Conservation (phyloP, 768 basidiomycete species). For the Sarcomyxa edulis region DNA sequence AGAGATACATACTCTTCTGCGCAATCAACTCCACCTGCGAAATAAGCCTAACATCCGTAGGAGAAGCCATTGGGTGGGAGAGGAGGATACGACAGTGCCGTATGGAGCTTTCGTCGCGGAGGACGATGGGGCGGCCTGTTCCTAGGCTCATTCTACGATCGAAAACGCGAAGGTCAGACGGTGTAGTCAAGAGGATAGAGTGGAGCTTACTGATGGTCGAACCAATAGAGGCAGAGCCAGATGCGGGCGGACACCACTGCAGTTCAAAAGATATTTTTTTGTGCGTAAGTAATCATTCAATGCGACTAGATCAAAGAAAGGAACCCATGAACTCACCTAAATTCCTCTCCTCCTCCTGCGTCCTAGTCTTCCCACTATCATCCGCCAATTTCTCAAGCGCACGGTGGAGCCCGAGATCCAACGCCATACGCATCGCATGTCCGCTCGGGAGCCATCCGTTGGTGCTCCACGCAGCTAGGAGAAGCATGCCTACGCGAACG, state of each 20-base stretch:
- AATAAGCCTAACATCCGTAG: constrained; percentile 85
- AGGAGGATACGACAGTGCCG: constrained; percentile 79
- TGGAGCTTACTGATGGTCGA: constrained; percentile 81
- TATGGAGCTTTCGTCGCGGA: constrained; percentile 86
- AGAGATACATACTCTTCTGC: constrained; percentile 68
- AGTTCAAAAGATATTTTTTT: constrained; percentile 6
- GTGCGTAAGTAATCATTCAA: no score
- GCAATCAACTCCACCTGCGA: constrained; percentile 86
- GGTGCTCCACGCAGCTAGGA: constrained; percentile 90
- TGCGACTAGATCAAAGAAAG: constrained; percentile 5
- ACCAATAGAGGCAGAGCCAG: constrained; percentile 94
- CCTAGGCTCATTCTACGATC: constrained; percentile 77
- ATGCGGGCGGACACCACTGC: constrained; percentile 87
- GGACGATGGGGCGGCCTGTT: constrained; percentile 84
- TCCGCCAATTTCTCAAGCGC: constrained; percentile 90
- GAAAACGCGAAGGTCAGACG: constrained; percentile 7
- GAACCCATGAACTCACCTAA: constrained; percentile 53
- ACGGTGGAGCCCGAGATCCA: constrained; percentile 89
- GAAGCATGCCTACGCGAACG: constrained; percentile 73
- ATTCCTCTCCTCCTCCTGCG: constrained; percentile 83
- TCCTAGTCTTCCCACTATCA: constrained; percentile 55
- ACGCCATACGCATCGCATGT: constrained; percentile 93
- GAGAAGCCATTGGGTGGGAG: constrained; percentile 80
- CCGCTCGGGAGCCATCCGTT: constrained; percentile 95
- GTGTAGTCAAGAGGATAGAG: constrained; percentile 5